These are phyloP conservation scores for Phytophthora agathidicida DNA, from an alignment of 352 stramenopile genomes.

Conservation along the genomic window DNA sequence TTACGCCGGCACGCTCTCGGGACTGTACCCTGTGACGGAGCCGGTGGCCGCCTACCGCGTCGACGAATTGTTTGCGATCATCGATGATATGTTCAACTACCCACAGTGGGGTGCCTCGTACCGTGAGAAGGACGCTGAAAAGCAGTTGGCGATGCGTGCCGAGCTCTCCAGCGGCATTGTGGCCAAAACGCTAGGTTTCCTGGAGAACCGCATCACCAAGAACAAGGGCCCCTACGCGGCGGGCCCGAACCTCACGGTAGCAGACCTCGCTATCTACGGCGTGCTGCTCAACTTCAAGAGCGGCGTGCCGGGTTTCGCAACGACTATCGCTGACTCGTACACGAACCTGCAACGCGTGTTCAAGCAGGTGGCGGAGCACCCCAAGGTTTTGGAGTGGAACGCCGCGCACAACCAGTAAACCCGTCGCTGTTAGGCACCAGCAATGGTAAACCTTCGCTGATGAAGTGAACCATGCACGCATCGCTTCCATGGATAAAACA, in stretches of 20 bases:
- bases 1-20: constrained; percentile 62
- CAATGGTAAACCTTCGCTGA: background rate
- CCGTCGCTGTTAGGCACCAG: too few relatives aligned
- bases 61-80: constrained; percentile 45
- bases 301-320: constrained; percentile 32
- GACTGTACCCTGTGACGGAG: constrained; percentile 52
- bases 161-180: constrained; percentile 42
- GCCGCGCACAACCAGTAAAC: constrained; percentile 40
- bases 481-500: background rate
- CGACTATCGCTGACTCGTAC: constrained; percentile 40
- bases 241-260: constrained; percentile 46
- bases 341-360: constrained; percentile 43
- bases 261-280: constrained; percentile 57
- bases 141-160: constrained; percentile 45
- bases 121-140: constrained; percentile 39
- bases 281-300: constrained; percentile 47
- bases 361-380: constrained; percentile 45
- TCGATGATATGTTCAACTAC: constrained; percentile 54
- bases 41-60: constrained; percentile 43
- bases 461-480: background rate
- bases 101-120: constrained; percentile 26
- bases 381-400: constrained; percentile 66
- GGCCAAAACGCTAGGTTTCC: constrained; percentile 38
- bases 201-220: constrained; percentile 53
- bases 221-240: constrained; percentile 48